Evolutionary conservation across 1,284 basidiomycete genomes (phyloP), one percentile per base, ranked within the genome.

Genomic region (Tilletia walkeri): DNA sequence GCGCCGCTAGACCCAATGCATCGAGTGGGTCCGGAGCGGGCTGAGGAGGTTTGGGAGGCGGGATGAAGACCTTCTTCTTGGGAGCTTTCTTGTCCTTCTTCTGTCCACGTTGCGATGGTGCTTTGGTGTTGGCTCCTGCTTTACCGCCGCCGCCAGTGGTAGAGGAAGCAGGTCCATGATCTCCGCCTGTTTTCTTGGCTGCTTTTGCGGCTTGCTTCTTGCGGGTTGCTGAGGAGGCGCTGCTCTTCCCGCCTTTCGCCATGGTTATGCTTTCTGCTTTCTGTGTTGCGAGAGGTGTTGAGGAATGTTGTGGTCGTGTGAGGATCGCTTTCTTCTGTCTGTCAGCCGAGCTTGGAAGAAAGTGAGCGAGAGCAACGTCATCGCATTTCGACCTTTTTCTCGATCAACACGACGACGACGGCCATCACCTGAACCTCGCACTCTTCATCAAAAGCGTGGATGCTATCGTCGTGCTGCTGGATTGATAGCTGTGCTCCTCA

Each of bases 21-120:
- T 99, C 95, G 67, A 99, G 87, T 4, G 96, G 96, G 86, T 98
- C 94, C 16, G 90, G 91, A 67, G 90, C 89, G 0, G 90, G 88
- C 20, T 93, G 91, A 0, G 89, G 88, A 39, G 94, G 94, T 63
- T 82, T 82, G 18, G 79, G 75, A 7, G 81, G 80, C 18, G 81
- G 81, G 16, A 82, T 76, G 53, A 74, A 82, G 53, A 78, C 76
- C 72, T 81, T 80, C 70, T 80, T 82, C 71, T 78, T 79, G 20
- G 75, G 76, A 34, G 69, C 70, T 66, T 79, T 77, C 70, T 78
- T 77, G 50, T 47, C 39, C 20, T 76, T 76, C 73, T 80, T 82
- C 70, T 79, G 77, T 24, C 75, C 76, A 3, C 73, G 71, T 63
- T 77, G 77, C 16, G 24, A 30, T 63, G 34, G 9, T 72, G 72